Conservation (phyloP, 148 eudicot species). For the Polygonum aviculare region DNA sequence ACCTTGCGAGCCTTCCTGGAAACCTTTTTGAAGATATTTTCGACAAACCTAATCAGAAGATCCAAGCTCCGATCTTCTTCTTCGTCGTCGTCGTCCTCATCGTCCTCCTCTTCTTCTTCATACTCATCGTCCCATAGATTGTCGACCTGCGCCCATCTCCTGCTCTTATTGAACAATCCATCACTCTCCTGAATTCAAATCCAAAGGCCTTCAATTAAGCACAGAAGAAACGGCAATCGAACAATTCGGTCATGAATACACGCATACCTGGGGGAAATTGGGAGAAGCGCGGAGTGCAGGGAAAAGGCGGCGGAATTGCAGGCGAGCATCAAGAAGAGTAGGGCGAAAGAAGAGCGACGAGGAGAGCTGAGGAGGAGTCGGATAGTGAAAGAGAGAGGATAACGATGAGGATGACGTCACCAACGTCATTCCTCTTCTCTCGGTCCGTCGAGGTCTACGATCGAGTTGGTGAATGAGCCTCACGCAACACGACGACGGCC, state of each 20-base stretch:
- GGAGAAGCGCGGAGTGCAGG: slow-evolving; percentile 8
- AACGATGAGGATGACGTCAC: slow-evolving; percentile 7
- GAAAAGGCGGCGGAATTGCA: background rate
- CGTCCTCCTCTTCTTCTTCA: slow-evolving; percentile 46
- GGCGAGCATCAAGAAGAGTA: background rate
- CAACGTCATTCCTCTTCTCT: slow-evolving; percentile 2
- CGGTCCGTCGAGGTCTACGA: background rate
- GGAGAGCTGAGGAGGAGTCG: background rate
- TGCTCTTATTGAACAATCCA: slow-evolving; percentile 30
- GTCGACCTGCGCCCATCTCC: slow-evolving; percentile 37
- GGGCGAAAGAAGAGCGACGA: background rate
- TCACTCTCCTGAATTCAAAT: slow-evolving; percentile 31
- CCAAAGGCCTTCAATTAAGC: background rate
- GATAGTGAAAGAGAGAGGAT: background rate
- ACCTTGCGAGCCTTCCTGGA: slow-evolving; percentile 79
- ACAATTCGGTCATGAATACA: too few relatives aligned
- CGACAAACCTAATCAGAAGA: slow-evolving; percentile 73
- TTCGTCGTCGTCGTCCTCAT: slow-evolving; percentile 64
- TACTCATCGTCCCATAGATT: slow-evolving; percentile 13
- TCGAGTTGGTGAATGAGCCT: background rate
- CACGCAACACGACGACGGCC: too few relatives aligned
- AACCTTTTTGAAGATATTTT: slow-evolving; percentile 68
- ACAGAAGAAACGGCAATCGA: background rate
- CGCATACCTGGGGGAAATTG: background rate
- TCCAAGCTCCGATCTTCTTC: slow-evolving; percentile 93